phyloP scores from a whole-genome alignment of 192 early-diverging fungal species.

The Umbelopsis ramanniana region DNA sequence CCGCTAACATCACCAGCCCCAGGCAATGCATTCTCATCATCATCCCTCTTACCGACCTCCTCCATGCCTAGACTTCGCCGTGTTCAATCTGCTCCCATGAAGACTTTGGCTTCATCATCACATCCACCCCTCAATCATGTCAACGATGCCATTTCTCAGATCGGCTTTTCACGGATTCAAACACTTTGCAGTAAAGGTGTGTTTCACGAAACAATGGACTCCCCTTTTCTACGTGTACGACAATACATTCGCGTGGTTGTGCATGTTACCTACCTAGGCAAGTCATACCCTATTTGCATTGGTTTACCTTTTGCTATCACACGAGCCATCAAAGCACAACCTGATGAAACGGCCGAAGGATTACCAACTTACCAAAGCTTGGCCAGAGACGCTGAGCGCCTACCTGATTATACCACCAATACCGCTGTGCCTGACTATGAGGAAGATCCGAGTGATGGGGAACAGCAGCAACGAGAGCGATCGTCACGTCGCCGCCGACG shows the following conservation, averaged over 20 bases:
- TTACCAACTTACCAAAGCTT: conserved; percentile 14
- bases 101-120: background rate
- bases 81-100: conserved; percentile 18
- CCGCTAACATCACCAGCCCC: conserved; percentile 8
- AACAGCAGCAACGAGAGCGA: background rate
- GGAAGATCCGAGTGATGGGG: background rate
- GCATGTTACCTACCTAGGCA: background rate
- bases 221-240: conserved; percentile 30
- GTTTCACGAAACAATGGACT: conserved; percentile 30
- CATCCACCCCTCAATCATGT: background rate
- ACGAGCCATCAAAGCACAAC: background rate
- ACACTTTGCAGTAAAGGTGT: conserved; percentile 4
- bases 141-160: background rate
- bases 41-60: background rate
- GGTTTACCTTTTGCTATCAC: conserved; percentile 21
- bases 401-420: background rate
- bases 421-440: background rate
- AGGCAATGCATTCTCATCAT: too few species aligned
- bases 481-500: background rate
- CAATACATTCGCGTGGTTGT: conserved; percentile 32
- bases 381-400: conserved; percentile 19
- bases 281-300: conserved; percentile 30
- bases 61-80: conserved; percentile 3
- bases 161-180: background rate
- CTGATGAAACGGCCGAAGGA: background rate